phyloP scores from a whole-genome alignment of 495 filamentous ascomycete genomes.

The Tuber microsphaerosporum region DNA sequence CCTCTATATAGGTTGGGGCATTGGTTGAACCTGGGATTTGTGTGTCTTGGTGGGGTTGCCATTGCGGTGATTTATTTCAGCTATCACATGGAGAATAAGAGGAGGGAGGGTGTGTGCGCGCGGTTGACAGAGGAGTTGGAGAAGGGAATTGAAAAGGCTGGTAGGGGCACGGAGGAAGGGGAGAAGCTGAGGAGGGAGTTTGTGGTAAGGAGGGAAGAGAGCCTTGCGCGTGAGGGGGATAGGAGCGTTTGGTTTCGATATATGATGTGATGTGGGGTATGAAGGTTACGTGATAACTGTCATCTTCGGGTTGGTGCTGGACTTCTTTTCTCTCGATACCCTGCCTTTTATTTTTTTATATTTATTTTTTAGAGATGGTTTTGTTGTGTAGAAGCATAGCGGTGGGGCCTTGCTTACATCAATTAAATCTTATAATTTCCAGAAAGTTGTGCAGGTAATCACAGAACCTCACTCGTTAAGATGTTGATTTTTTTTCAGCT shows the following conservation, averaged over 20 bases:
- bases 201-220: slow-evolving; percentile 35
- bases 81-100: slow-evolving; percentile 50
- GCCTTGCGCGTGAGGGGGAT: slow-evolving; percentile 33
- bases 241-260: slow-evolving; percentile 38
- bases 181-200: slow-evolving; percentile 22
- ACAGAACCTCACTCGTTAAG: neutral
- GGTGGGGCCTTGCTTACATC: neutral
- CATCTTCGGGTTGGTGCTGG: neutral
- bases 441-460: neutral
- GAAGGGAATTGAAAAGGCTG: slow-evolving; percentile 15
- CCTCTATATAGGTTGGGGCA: slow-evolving; percentile 64
- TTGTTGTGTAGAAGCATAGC: neutral
- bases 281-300: neutral
- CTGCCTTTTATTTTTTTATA: neutral
- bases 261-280: slow-evolving; percentile 15
- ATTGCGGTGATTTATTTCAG: slow-evolving; percentile 51
- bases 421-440: neutral
- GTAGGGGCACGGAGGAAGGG: slow-evolving; percentile 10
- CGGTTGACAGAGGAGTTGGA: slow-evolving; percentile 16
- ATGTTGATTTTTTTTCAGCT: neutral
- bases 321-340: neutral
- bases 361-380: neutral
- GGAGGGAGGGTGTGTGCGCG: slow-evolving; percentile 44
- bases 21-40: slow-evolving; percentile 61
- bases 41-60: slow-evolving; percentile 55